A percentile compares a stretch with the other conserved stretches of the same genome.
phyloP scores from a whole-genome alignment of 1,284 basidiomycete species.

The Phylloporus sp. region DNA sequence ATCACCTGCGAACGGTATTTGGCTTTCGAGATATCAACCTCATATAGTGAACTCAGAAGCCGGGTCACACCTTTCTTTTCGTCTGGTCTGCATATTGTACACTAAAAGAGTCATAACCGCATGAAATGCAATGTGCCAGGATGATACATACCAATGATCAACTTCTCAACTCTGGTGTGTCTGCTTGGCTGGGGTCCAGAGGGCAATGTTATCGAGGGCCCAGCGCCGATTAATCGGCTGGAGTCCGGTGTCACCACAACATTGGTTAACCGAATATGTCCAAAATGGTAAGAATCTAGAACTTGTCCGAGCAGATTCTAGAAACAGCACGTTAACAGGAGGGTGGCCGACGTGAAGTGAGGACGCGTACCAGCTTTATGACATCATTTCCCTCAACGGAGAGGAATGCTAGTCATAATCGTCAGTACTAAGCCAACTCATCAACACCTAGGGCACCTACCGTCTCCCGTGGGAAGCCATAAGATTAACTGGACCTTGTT shows the following conservation, averaged over 20 bases:
- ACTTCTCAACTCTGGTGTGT: slow-evolving; percentile 71
- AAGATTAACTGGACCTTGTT: slow-evolving; percentile 66
- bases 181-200: slow-evolving; percentile 73
- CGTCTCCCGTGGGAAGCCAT: slow-evolving; percentile 72
- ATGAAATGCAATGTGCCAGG: not conserved
- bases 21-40: slow-evolving; percentile 44
- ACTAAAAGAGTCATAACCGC: slow-evolving; percentile 45
- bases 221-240: slow-evolving; percentile 69
- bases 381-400: slow-evolving; percentile 60
- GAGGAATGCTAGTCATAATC: slow-evolving; percentile 49
- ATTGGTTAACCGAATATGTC: slow-evolving; percentile 70
- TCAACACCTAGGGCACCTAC: slow-evolving; percentile 39
- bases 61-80: slow-evolving; percentile 62
- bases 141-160: slow-evolving; percentile 63
- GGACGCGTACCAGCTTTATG: slow-evolving; percentile 47
- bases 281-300: slow-evolving; percentile 63
- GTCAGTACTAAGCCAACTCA: slow-evolving; percentile 17
- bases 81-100: slow-evolving; percentile 68
- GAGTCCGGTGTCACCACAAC: slow-evolving; percentile 75
- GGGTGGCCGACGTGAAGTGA: slow-evolving; percentile 9
- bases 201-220: slow-evolving; percentile 63
- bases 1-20: slow-evolving; percentile 79
- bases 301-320: slow-evolving; percentile 64
- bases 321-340: slow-evolving; percentile 19
- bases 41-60: slow-evolving; percentile 1